Evolutionary conservation across 2,329 filamentous ascomycete species (phyloP).

Genomic region (Claviceps monticola): DNA sequence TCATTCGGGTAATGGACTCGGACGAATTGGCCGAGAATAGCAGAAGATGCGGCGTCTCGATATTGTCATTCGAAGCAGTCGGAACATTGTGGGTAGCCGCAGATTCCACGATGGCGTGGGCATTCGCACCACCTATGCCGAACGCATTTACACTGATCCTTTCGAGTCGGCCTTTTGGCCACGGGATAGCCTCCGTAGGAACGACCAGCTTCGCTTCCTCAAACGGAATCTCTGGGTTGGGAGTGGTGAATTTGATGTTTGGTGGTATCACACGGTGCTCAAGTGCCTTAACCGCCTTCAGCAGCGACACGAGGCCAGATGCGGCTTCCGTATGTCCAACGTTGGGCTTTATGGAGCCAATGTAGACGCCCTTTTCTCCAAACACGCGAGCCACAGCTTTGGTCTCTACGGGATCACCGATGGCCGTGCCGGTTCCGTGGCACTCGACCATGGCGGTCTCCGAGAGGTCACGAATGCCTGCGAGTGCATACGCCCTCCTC

Average conservation of each 20-base stretch:
- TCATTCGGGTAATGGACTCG: background rate
- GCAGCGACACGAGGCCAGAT: constrained; percentile 25
- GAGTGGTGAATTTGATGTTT: constrained; percentile 21
- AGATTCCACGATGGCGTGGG: constrained; percentile 12
- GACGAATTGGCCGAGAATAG: background rate
- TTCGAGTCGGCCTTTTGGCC: constrained; percentile 19
- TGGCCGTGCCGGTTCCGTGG: constrained; percentile 26
- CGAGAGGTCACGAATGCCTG: constrained; percentile 12
- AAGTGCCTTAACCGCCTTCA: constrained; percentile 28
- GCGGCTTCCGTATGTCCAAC: constrained; percentile 32
- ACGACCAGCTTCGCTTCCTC: constrained; percentile 15
- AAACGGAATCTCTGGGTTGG: constrained; percentile 21
- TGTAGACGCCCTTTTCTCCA: constrained; percentile 12
- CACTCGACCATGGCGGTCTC: constrained; percentile 22
- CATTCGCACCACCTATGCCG: constrained; percentile 23
- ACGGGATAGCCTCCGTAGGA: constrained; percentile 16
- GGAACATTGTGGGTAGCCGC: background rate
- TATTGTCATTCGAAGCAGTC: background rate
- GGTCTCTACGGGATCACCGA: constrained; percentile 24
- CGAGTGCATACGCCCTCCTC: constrained; percentile 15
- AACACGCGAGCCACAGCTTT: constrained; percentile 19
- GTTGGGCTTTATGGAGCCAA: constrained; percentile 23
- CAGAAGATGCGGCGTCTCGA: background rate
- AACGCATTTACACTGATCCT: constrained; percentile 20
- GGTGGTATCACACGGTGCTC: constrained; percentile 26